Evolutionary conservation across 148 eudicot species (phyloP).

Genomic region (Rhododendron kiyosumense): DNA sequence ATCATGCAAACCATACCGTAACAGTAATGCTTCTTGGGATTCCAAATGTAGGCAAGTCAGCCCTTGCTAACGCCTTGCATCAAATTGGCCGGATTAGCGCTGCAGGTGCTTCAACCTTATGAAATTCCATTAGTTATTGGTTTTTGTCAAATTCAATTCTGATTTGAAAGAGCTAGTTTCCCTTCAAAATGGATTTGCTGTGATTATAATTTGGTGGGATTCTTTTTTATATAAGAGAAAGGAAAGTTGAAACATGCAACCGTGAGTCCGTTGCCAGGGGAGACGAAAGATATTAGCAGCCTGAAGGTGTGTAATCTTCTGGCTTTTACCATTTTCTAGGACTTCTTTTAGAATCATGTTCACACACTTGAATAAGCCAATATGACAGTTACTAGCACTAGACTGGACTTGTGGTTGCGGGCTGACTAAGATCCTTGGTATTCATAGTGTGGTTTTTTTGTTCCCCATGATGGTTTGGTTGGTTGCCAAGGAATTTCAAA

Average conservation of each 20-base stretch:
- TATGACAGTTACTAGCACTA: not conserved
- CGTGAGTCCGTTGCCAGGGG: conserved; percentile 18
- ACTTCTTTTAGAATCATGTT: not conserved
- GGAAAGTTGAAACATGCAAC: conserved; percentile 74
- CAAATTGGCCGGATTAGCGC: conserved; percentile 76
- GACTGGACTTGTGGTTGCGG: not conserved
- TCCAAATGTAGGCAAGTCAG: conserved; percentile 87
- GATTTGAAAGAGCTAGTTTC: not conserved
- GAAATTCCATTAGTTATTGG: not conserved
- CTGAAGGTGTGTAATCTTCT: conserved; percentile 51
- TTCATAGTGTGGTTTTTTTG: not conserved
- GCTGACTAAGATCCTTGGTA: not conserved
- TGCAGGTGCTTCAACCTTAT: conserved; percentile 36
- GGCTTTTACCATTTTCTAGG: not conserved
- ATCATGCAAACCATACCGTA: conserved; percentile 35
- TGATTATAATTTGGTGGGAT: not conserved
- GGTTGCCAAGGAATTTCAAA: not conserved
- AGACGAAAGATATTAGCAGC: conserved; percentile 62
- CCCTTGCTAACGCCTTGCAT: conserved; percentile 80
- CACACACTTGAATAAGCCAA: not conserved
- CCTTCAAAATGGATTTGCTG: not conserved
- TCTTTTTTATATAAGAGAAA: conserved; percentile 44
- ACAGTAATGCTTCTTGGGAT: conserved; percentile 64
- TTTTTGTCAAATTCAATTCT: not conserved
- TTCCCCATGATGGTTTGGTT: not conserved